Base-by-base conservation (phyloP, 2,329 filamentous ascomycete genomes). In the Delphinella strobiligena region DNA sequence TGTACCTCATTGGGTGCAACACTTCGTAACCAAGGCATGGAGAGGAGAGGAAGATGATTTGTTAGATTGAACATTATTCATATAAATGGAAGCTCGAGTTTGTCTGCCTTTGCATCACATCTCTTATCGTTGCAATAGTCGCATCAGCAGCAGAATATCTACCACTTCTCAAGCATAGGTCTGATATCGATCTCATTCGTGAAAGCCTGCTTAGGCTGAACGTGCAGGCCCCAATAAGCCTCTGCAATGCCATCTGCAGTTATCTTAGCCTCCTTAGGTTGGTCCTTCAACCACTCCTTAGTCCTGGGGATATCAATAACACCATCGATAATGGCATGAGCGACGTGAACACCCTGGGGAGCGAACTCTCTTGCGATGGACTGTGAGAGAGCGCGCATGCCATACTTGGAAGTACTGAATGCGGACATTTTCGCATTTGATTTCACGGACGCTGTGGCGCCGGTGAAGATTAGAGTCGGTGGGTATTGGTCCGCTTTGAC, bases 151-250 rank as follows among this genome's bases (percentile, higher is more conserved):
- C n/a, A 33, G 16, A 14, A 18, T 15, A 18, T 36, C 45, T 70
- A 88, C 68, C 82, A 93, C 58, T 88, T 93, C 68, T 93, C 86
- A 38, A 87, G 68, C 59, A 75, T 87, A 1, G 86, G 85, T 46
- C 86, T 68, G 19, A 88, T 64, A 59, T 93, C 86, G 49, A 93
- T 60, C 62, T 93, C 84, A 54, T 84, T 83, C 0, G 83, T 87
- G 53, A 89, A 93, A 2, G 76, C 76, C 4, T 81, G 84, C 49
- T 75, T 72, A 22, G 80, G 82, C 64, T 94, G 86, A 0, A 78
- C 81, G 54, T 93, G 86, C 52, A 93, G 56, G 54, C 80, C 68
- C 84, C 85, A 93, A 54, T 93, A 93, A 9, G 75, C 74, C 48
- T 93, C 84, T 9, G 86, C 86, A 67, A 93, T 93, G 49, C 80